Base-by-base conservation (phyloP, 768 basidiomycete genomes). In the Krasilnikovozyma curviuscula region DNA sequence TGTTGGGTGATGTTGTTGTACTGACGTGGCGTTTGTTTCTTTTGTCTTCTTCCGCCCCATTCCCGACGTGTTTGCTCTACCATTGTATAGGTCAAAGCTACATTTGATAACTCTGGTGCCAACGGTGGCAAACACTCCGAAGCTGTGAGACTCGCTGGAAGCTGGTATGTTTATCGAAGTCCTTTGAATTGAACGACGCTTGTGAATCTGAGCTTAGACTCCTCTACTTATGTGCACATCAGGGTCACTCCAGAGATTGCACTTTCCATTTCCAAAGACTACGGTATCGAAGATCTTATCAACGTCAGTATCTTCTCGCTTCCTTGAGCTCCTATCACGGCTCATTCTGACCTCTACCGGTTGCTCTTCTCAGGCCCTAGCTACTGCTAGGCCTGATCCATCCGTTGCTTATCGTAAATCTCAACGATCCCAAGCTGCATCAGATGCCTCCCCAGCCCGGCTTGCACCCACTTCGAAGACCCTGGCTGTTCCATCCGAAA, bases 81-180 rank as follows among this genome's bases (percentile, higher is more conserved):
- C n/a, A n/a, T n/a, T n/a, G n/a, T n/a, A n/a, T 38, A 60, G 57
- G 62, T 88, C 50, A 81, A 79, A 59, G 75, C 78, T 18, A 73
- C 67, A 57, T 82, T 73, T 65, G 83, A 91, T 61, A 72, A 78
- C 48, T 53, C 71, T 3, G 79, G 79, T 19, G 80, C 82, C 59
- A 91, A 91, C 61, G 61, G 72, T 54, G 53, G 68, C 53, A 75
- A 81, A 48, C 73, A 77, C 10, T 67, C 71, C 3, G 73, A 73
- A 48, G 77, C 78, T 27, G 74, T 81, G 45, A 74, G 85, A 54
- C 76, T 95, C 47, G 88, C 88, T 2, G 88, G 88, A 13, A 81
- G 77, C 27, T 95, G 88, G 50, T 48, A 25, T 40, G 47, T 40
- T 6, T 18, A 1, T 13, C 14, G 9, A 5, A 3, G 10, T 37